A percentile compares a stretch with the other conserved stretches of the same genome.
Evolutionary conservation across 73 alveolate species (phyloP).

Genomic region (Paramecium primaurelia): DNA sequence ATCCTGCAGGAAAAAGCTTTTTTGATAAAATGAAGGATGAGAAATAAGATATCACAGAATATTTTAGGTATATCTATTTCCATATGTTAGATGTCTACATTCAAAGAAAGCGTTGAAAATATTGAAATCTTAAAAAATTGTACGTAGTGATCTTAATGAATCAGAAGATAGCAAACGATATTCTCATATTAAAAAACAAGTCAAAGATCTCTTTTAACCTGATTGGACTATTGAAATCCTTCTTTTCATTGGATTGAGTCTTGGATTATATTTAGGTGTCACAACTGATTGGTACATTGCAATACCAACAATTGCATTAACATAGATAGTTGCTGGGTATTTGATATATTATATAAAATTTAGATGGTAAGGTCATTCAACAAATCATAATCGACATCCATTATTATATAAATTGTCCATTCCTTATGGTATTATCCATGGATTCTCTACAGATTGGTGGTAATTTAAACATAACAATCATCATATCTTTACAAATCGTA

Average conservation of each 20-base stretch:
- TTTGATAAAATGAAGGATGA: conserved; percentile 59
- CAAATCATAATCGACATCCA: conserved; percentile 61
- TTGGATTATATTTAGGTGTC: conserved; percentile 48
- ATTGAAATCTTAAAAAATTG: conserved; percentile 30
- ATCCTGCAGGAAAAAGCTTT: conserved; percentile 59
- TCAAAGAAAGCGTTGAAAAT: conserved; percentile 57
- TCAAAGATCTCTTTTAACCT: conserved; percentile 50
- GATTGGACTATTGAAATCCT: conserved; percentile 45
- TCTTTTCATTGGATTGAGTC: background rate
- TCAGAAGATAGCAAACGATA: conserved; percentile 15
- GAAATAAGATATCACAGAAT: conserved; percentile 56
- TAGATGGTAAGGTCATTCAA: conserved; percentile 60
- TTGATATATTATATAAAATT: background rate
- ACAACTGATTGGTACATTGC: conserved; percentile 48
- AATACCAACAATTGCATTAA: conserved; percentile 32
- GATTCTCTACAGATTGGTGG: conserved; percentile 58
- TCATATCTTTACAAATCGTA: conserved; percentile 58
- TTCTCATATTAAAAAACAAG: conserved; percentile 42
- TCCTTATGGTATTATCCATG: conserved; percentile 48
- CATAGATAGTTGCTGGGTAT: conserved; percentile 41
- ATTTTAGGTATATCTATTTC: background rate
- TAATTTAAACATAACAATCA: conserved; percentile 54
- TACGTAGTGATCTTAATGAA: conserved; percentile 13
- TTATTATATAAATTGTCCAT: conserved; percentile 38
- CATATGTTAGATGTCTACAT: conserved; percentile 17